A percentile compares a stretch with the other conserved stretches of the same genome.
Conservation (phyloP, 1,284 basidiomycete species). For the Cryptococcus depauperatus region DNA sequence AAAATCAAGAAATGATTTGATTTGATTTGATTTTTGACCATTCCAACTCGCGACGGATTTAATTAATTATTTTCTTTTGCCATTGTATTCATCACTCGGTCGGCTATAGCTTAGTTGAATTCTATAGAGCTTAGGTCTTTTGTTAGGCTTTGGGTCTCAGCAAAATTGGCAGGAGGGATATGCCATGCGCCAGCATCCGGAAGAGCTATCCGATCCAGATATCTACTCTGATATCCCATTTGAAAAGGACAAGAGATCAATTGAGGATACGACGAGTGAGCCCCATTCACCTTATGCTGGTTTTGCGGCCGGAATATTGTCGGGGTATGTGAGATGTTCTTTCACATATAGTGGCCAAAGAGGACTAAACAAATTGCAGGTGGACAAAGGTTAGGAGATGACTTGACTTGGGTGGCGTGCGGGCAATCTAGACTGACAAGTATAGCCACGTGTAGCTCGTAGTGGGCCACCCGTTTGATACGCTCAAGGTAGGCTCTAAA, state of each 20-base stretch:
- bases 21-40: too few species aligned
- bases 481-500: slow-evolving; percentile 30
- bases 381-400: slow-evolving; percentile 22
- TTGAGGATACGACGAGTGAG: slow-evolving; percentile 6
- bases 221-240: slow-evolving; percentile 2
- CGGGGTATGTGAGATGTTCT: slow-evolving; percentile 21
- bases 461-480: slow-evolving; percentile 40
- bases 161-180: too few species aligned
- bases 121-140: too few species aligned
- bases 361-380: not conserved
- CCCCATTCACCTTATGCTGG: slow-evolving; percentile 35
- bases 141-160: too few species aligned
- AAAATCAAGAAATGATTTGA: too few species aligned
- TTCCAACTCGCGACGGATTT: too few species aligned
- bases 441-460: not conserved
- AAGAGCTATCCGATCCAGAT: slow-evolving; percentile 15
- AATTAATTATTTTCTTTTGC: too few species aligned
- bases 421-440: slow-evolving; percentile 1
- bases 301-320: slow-evolving; percentile 40
- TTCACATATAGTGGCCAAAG: not conserved
- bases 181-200: too few species aligned
- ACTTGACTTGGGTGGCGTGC: not conserved
- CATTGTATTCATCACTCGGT: too few species aligned
- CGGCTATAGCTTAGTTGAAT: too few species aligned
- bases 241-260: slow-evolving; percentile 1